phyloP scores from a whole-genome alignment of 495 filamentous ascomycete species.

The Hyaloscypha hepaticicola region DNA sequence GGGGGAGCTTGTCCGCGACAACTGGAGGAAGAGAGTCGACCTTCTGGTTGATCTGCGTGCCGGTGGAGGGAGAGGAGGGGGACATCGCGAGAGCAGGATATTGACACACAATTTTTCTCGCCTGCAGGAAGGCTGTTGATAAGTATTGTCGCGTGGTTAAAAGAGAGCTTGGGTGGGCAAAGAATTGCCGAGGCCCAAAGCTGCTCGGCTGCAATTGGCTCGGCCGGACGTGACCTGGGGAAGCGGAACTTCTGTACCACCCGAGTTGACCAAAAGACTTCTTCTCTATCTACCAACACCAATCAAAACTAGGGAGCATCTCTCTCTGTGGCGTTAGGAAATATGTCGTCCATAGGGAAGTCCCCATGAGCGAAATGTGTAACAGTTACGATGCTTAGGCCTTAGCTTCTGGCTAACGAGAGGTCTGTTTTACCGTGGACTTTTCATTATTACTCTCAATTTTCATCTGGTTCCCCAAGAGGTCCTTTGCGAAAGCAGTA shows the following conservation, averaged over 20 bases:
- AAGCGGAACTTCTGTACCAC: constrained; percentile 7
- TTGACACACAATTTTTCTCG: background rate
- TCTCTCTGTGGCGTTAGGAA: no score
- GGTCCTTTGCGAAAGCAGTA: background rate
- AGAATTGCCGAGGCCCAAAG: constrained; percentile 22
- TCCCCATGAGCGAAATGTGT: no score
- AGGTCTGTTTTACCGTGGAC: no score
- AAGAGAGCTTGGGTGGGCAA: constrained; percentile 4
- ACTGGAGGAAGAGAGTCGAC: constrained; percentile 36
- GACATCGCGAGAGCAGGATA: constrained; percentile 28
- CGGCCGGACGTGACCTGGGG: background rate
- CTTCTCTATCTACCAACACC: no score
- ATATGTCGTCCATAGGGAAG: no score
- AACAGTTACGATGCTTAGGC: no score
- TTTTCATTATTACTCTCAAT: background rate
- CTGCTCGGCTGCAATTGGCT: background rate
- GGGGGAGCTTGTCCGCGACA: constrained; percentile 46
- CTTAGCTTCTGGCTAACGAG: no score
- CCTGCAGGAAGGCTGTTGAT: background rate
- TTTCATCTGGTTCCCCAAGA: background rate
- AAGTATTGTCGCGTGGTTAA: constrained; percentile 3
- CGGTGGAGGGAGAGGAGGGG: constrained; percentile 39
- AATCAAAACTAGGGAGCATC: no score
- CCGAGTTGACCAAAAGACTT: background rate
- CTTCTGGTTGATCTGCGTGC: constrained; percentile 31